Base-by-base conservation (phyloP, 495 filamentous ascomycete genomes). In the Penicillium alfredii region DNA sequence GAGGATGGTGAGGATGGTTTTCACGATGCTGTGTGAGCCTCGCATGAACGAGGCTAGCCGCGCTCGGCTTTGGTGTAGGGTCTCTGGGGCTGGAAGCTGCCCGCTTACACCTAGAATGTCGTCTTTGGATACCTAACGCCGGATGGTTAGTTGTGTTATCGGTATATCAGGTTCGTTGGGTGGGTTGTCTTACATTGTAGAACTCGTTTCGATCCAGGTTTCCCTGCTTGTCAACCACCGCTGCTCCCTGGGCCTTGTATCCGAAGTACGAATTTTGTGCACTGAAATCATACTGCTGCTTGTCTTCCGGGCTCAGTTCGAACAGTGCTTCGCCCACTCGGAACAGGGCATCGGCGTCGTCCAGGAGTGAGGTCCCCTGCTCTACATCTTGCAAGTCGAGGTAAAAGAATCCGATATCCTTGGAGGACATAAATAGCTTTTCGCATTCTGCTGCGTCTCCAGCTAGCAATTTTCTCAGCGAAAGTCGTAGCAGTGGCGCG, bases 371-470 rank as follows among this genome's bases (percentile, higher is more conserved):
- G 2, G 58, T 44, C 6, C 69, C 69, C 14, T 55, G 38, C 3
- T 58, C 38, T 5, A 56, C 60, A 24, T 58, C 65, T 2, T 52
- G 47, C 1, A 82, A 56, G 35, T 77, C 71, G 2, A 82, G 64
- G 39, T 82, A 81, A 58, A 81, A 82, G 58, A 81, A 80, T 11
- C 79, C 80, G 12, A 80, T 64, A 5, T 73, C 66, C 14, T 69
- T 63, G 18, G 64, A 73, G 1, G 73, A 64, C 19, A 56, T 38
- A 44, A 66, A 74, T 17, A 75, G 61, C 10, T 64, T 56, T 11
- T 61, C 36, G 7, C 47, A 48, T 47, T 80, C 78, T 4, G 33
- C 47, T 1, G 34, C 12, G 35, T 72, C 56, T 4, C 66, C 50
- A 2, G 48, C 47, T 9, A 63, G 54, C 4, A 81, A 63, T 33